Conservation (phyloP, 148 eudicot genomes). For the Rheum nobile region DNA sequence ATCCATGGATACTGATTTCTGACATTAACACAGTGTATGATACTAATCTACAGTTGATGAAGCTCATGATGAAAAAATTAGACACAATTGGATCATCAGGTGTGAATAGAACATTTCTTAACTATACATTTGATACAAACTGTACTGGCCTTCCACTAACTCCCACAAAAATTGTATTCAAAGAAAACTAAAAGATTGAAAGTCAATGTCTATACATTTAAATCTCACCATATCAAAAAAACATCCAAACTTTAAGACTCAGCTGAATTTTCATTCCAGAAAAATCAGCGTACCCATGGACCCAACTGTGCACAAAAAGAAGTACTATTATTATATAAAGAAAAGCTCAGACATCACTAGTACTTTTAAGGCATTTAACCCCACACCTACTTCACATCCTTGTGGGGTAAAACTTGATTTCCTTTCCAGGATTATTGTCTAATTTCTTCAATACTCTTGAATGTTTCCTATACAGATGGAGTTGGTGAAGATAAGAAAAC, state of each 20-base stretch:
- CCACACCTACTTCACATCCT: no score
- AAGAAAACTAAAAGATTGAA: not conserved
- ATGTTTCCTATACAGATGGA: not conserved
- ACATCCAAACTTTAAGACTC: no score
- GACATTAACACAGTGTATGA: not conserved
- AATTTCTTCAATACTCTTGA: not conserved
- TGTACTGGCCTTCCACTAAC: not conserved
- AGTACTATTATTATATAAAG: no score
- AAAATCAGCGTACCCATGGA: no score
- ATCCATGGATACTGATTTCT: not conserved
- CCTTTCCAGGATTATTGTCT: no score
- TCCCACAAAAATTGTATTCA: not conserved
- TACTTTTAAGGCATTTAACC: no score
- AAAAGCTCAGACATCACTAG: no score
- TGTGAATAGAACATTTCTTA: not conserved
- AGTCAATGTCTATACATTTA: not conserved
- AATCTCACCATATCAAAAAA: no score
- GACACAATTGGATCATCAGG: not conserved
- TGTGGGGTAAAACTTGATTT: not conserved
- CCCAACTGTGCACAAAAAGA: no score
- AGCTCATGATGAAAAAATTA: not conserved
- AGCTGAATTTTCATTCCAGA: not conserved
- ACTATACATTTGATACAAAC: no score
- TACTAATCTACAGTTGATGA: not conserved
- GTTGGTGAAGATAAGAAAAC: no score